These are phyloP conservation scores for Fraxinus nigra DNA, from an alignment of 305 asterid species.

Conservation along the genomic window DNA sequence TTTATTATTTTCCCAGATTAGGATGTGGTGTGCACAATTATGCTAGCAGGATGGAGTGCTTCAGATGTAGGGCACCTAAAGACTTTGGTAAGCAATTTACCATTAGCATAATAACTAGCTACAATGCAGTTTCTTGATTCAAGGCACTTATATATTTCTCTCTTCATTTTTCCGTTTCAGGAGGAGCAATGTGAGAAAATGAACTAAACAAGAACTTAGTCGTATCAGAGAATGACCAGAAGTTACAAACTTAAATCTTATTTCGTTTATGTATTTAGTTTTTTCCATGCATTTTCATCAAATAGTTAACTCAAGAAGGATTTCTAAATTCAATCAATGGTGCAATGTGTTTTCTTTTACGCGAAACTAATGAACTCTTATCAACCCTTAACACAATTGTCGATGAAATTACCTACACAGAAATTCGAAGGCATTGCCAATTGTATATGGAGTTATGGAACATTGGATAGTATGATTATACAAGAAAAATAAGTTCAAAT, in stretches of 20 bases:
- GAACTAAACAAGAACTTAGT: neutral
- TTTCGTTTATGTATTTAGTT: neutral
- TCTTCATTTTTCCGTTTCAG: neutral
- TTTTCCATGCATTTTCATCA: neutral
- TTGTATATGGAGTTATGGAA: neutral
- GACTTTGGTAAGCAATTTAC: slow-evolving; percentile 34
- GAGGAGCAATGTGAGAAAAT: slow-evolving; percentile 14
- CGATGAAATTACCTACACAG: neutral
- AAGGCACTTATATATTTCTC: neutral
- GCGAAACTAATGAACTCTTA: neutral
- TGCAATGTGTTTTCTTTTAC: neutral
- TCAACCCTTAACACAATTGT: neutral
- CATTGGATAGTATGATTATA: neutral
- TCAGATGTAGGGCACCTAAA: slow-evolving; percentile 44
- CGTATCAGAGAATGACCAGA: neutral
- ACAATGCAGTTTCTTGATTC: neutral
- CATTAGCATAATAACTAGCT: neutral
- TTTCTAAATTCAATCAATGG: slow-evolving; percentile 11
- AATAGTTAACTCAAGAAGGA: neutral
- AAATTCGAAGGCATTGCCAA: neutral
- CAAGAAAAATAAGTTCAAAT: neutral
- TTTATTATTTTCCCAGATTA: slow-evolving; percentile 14
- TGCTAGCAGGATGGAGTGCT: slow-evolving; percentile 49
- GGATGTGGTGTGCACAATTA: slow-evolving; percentile 53
- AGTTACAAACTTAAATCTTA: neutral